These are phyloP conservation scores for Hemileccinum impolitum DNA, from an alignment of 768 basidiomycete genomes.

Conservation along the genomic window DNA sequence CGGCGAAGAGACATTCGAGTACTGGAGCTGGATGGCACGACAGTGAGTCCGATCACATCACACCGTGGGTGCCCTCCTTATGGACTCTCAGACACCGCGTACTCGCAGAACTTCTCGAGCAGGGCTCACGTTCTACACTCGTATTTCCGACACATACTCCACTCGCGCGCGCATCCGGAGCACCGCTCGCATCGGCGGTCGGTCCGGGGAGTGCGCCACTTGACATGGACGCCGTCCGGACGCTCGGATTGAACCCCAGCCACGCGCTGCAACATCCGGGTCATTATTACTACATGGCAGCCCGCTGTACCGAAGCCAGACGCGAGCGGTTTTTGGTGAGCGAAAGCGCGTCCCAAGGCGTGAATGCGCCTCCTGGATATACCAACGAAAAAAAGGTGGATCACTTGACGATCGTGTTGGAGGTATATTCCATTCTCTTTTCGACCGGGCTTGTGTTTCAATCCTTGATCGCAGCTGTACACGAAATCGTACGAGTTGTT, in stretches of 20 bases:
- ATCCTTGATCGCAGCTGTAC: conserved; percentile 57
- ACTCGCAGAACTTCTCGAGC: conserved; percentile 87
- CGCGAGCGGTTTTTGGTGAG: conserved; percentile 60
- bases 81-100: conserved; percentile 64
- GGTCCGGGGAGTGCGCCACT: conserved; percentile 23
- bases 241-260: conserved; percentile 72
- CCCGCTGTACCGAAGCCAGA: conserved; percentile 77
- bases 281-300: conserved; percentile 84
- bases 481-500: conserved; percentile 93
- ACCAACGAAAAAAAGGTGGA: conserved; percentile 91
- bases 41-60: conserved; percentile 53
- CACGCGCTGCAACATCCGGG: conserved; percentile 88
- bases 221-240: conserved; percentile 58
- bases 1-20: conserved; percentile 94
- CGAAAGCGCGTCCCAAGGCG: conserved; percentile 41
- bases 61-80: not conserved
- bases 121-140: conserved; percentile 64
- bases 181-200: conserved; percentile 19
- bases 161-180: conserved; percentile 25
- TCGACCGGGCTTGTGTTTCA: not conserved
- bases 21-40: conserved; percentile 94
- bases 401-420: conserved; percentile 76
- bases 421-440: conserved; percentile 48
- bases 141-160: conserved; percentile 60
- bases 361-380: conserved; percentile 61